Evolutionary conservation across 2,329 filamentous ascomycete genomes (phyloP).

Genomic region (Anthostomella pinea): DNA sequence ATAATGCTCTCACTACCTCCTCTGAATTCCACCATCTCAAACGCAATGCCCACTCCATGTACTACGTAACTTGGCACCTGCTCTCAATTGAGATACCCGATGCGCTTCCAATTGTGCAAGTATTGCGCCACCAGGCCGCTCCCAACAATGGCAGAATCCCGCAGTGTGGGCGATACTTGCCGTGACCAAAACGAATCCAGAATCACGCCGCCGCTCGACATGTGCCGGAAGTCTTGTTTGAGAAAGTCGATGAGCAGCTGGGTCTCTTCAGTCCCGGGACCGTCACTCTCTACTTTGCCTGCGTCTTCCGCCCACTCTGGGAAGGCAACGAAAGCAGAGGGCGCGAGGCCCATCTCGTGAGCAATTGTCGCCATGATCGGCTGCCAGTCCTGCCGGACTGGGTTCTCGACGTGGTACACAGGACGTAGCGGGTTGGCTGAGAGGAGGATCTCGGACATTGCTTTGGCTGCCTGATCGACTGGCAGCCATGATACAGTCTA

Average conservation of each 20-base stretch:
- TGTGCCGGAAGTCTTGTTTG: conserved; percentile 9
- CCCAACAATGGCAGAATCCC: no score
- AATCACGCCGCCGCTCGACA: conserved; percentile 14
- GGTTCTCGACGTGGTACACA: conserved; percentile 17
- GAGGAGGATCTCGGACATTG: conserved; percentile 6
- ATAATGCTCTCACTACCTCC: no score
- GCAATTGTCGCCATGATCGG: conserved; percentile 1
- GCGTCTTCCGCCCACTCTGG: no score
- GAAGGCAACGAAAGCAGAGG: no score
- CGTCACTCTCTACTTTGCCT: no score
- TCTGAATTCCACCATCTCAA: no score
- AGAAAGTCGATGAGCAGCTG: conserved; percentile 10
- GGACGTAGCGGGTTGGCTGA: background rate
- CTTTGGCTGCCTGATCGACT: conserved; percentile 7
- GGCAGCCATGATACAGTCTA: conserved; percentile 12
- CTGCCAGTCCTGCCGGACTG: conserved; percentile 12
- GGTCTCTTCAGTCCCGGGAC: conserved; percentile 5
- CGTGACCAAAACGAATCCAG: conserved; percentile 6
- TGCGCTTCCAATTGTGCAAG: no score
- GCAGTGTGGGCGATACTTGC: no score
- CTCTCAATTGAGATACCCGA: no score
- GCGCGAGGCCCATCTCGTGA: conserved; percentile 1
- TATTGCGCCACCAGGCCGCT: no score
- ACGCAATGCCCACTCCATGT: no score
- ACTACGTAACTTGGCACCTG: no score